A percentile compares a stretch with the other conserved stretches of the same genome.
Evolutionary conservation across 2,329 filamentous ascomycete genomes (phyloP).

Genomic region (Colletotrichum australisinense): DNA sequence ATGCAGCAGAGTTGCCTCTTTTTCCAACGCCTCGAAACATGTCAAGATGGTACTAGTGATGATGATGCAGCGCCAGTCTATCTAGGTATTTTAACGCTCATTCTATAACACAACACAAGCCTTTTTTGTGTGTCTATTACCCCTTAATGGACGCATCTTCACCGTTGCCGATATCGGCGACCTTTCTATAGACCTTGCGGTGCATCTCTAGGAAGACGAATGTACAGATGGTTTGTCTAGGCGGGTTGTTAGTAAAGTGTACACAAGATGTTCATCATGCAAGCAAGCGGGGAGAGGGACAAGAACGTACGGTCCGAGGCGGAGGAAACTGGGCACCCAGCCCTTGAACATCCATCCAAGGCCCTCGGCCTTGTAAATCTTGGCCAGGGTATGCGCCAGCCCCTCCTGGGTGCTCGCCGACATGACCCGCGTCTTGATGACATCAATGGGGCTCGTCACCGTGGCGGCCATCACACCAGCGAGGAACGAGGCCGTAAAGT

Average conservation of each 20-base stretch:
- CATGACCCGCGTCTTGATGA: conserved; percentile 92
- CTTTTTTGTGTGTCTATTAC: neutral
- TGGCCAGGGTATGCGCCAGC: conserved; percentile 69
- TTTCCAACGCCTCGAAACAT: conserved; percentile 28
- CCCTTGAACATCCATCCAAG: conserved; percentile 89
- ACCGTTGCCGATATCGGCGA: conserved; percentile 56
- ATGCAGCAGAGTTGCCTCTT: conserved; percentile 29
- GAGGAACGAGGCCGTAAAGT: conserved; percentile 81
- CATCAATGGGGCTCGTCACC: conserved; percentile 86
- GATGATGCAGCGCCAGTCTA: conserved; percentile 27
- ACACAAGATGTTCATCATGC: no score
- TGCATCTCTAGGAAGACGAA: conserved; percentile 90
- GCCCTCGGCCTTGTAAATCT: conserved; percentile 78
- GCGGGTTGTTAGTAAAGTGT: neutral
- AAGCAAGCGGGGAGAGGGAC: neutral
- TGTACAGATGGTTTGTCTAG: conserved; percentile 84
- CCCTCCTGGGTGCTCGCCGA: conserved; percentile 66
- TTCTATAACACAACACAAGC: conserved; percentile 5
- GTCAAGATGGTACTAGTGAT: conserved; percentile 1
- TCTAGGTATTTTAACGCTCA: conserved; percentile 9
- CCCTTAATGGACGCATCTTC: conserved; percentile 33
- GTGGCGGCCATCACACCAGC: conserved; percentile 88
- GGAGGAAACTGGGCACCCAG: conserved; percentile 82
- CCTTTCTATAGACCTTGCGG: conserved; percentile 77
- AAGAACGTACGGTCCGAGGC: conserved; percentile 69